phyloP scores from a whole-genome alignment of 306 rosid species.

The Mucuna pruriens region DNA sequence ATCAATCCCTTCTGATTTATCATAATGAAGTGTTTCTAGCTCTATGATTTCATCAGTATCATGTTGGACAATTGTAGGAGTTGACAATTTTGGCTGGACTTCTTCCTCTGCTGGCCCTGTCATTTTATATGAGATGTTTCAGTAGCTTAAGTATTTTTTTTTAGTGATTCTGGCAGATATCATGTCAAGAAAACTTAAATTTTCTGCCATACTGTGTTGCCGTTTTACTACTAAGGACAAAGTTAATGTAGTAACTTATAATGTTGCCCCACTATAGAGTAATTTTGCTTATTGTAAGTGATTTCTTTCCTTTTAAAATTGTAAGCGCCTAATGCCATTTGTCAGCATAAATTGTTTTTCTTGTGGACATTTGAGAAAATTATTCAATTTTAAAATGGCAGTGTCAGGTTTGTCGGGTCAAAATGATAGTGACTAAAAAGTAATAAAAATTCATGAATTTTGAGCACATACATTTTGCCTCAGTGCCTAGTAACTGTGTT shows the following conservation, averaged over 20 bases:
- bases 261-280: background rate
- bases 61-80: background rate
- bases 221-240: background rate
- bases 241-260: too few species aligned
- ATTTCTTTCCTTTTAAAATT: background rate
- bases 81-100: background rate
- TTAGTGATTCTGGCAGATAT: background rate
- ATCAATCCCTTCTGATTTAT: background rate
- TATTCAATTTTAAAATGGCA: background rate
- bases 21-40: background rate
- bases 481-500: background rate
- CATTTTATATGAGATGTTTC: background rate
- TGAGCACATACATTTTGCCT: slow-evolving; percentile 14
- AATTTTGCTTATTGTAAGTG: background rate
- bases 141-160: background rate
- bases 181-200: too few species aligned
- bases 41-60: background rate
- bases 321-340: background rate
- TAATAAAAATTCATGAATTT: background rate
- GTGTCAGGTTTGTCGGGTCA: background rate
- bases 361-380: background rate
- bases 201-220: too few species aligned
- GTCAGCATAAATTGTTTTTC: background rate
- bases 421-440: background rate
- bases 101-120: background rate